Base-by-base conservation (phyloP, 371 early-diverging fungal genomes). In the Mucor mucedo region DNA sequence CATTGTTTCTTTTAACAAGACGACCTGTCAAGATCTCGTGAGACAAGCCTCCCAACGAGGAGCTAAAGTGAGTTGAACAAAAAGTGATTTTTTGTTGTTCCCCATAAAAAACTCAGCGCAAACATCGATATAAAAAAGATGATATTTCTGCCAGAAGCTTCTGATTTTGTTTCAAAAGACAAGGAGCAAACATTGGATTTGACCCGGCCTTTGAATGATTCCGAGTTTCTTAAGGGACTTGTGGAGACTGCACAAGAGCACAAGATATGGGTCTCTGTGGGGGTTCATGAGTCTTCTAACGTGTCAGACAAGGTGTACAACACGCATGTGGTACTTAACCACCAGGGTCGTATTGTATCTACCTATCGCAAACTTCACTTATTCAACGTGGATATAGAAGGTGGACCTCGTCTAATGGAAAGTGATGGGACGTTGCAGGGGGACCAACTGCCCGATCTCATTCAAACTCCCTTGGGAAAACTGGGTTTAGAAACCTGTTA, bases 91-190 rank as follows among this genome's bases (percentile, higher is more conserved):
- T 5, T 32, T 35, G 27, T 42, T 7, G 21, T 21, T 21, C 21
- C 21, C 21, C 21, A 21, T 21, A 21, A 21, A 21, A 21, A 21
- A 21, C 21, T 21, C 21, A 21, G 21, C 21, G 21, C 21, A 21
- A 21, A 21, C 21, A 21, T 21, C 21, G 5, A 10, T 53, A 35
- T 40, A 0, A 21, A 47, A 52, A 61, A 89, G 89, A 87, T 90
- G 80, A 66, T 94, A 27, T 95, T 93, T 74, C 75, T 95, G 9
- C 95, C 95, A 0, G 95, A 95, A 65, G 87, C 91, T 5, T 87
- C 89, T 32, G 95, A 95, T 71, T 95, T 91, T 63, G 89, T 94
- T 47, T 84, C 90, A 10, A 75, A 70, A 28, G 72, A 72, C 41
- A 71, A 70, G 14, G 76, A 78, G 14, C 81, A 87, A 57, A 73